These are phyloP conservation scores for Lactarius vividus DNA, from an alignment of 768 basidiomycete genomes.

Conservation along the genomic window DNA sequence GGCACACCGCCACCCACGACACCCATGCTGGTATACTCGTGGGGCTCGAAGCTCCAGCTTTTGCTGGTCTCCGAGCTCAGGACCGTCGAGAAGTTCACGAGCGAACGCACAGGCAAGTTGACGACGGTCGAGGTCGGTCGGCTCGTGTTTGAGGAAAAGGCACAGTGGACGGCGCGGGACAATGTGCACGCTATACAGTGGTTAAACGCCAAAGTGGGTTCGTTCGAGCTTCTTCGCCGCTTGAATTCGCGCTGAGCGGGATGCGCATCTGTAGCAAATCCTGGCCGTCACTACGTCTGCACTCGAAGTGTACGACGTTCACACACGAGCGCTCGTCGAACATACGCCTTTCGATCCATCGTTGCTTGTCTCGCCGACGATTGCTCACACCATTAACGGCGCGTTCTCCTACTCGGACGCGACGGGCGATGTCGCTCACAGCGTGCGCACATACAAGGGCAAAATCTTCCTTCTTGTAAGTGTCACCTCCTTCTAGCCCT, in stretches of 20 bases:
- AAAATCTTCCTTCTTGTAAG: slow-evolving; percentile 88
- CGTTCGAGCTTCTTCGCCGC: slow-evolving; percentile 29
- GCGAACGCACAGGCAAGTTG: slow-evolving; percentile 57
- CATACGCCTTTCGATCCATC: slow-evolving; percentile 55
- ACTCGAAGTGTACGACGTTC: slow-evolving; percentile 70
- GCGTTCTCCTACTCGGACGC: slow-evolving; percentile 49
- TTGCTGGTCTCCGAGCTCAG: slow-evolving; percentile 64
- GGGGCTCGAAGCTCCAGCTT: slow-evolving; percentile 69
- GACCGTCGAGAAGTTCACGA: slow-evolving; percentile 47
- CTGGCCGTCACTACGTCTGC: slow-evolving; percentile 53
- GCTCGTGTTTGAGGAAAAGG: slow-evolving; percentile 59
- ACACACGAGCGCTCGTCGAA: slow-evolving; percentile 57
- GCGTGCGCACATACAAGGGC: slow-evolving; percentile 80
- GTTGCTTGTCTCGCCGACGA: slow-evolving; percentile 53
- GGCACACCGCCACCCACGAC: slow-evolving; percentile 33
- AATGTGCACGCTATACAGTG: slow-evolving; percentile 77
- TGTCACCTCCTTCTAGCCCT: slow-evolving; percentile 17
- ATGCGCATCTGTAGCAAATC: slow-evolving; percentile 53
- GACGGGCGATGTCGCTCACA: slow-evolving; percentile 58
- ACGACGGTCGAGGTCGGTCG: slow-evolving; percentile 60
- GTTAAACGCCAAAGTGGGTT: slow-evolving; percentile 84
- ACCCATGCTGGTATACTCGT: slow-evolving; percentile 80
- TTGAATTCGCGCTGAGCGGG: background rate
- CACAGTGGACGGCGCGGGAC: slow-evolving; percentile 58
- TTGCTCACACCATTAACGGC: slow-evolving; percentile 46